Base-by-base conservation (phyloP, 192 early-diverging fungal genomes). In the Fimicolochytrium jonesii region DNA sequence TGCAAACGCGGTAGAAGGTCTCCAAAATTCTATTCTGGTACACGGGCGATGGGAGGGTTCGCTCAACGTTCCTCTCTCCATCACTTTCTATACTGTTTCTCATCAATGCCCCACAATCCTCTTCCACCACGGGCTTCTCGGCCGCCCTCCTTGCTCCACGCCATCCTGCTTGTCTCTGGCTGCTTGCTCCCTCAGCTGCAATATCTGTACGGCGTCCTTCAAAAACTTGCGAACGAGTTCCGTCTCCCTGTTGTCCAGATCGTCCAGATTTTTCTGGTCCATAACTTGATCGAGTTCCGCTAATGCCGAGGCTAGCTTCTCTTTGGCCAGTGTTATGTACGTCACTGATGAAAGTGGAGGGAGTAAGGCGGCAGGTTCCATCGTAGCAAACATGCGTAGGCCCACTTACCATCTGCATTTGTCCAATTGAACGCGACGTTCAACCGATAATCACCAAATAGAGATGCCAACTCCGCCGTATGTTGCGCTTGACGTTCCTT, bases 361-460 rank as follows among this genome's bases (percentile, higher is more conserved):
- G n/a, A n/a, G n/a, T n/a, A 49, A 33, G 18, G 39, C 15, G 26
- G 26, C 25, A 33, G 34, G 18, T 9, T 57, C 10, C 13, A 31
- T 32, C 18, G 1, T 44, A 59, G 1, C 43, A 3, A 32, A 46
- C 18, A 23, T n/a, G 22, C 44, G 9, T 6, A 29, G 11, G n/a
- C 43, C 23, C 22, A 18, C 39, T 44, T 20, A 62, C 60, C 60
- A 62, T 62, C 47, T 5, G 45, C 32, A 17, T 18, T 32, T 5
- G 47, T 62, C 60, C 60, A 62, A 26, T 62, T 62, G 3, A 51
- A 62, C 32, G 60, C 45, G n/a, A 62, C n/a, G 39, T 49, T 62
- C 31, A 62, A n/a, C 9, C 60, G 11, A 32, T 41, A 62, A 51
- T 62, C 60, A 6, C 60, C 60, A 62, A 62, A 62, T n/a, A 62